A percentile compares a stretch with the other conserved stretches of the same genome.
Conservation (phyloP, 148 eudicot species). For the Rhododendron mucronatum region DNA sequence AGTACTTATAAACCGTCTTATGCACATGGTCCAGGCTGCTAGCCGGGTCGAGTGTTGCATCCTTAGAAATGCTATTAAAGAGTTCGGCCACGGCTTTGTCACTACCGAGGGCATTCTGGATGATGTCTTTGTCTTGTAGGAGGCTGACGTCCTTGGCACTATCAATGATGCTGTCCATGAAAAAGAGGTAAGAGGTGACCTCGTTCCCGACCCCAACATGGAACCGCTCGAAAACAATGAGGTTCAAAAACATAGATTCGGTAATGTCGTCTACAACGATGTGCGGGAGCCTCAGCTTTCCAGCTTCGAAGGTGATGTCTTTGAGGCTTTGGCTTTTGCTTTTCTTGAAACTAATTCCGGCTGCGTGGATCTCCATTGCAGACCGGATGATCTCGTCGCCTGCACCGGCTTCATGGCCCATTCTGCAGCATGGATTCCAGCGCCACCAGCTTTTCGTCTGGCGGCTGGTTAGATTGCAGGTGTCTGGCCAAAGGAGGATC, state of each 20-base stretch:
- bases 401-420: neutral
- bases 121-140: slow-evolving; percentile 23
- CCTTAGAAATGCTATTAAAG: slow-evolving; percentile 31
- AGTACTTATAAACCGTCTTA: slow-evolving; percentile 17
- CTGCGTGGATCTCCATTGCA: slow-evolving; percentile 34
- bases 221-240: slow-evolving; percentile 36
- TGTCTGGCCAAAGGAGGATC: slow-evolving; percentile 18
- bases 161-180: slow-evolving; percentile 41
- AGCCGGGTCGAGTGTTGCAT: slow-evolving; percentile 27
- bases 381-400: slow-evolving; percentile 31
- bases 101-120: slow-evolving; percentile 33
- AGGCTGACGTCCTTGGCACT: slow-evolving; percentile 32
- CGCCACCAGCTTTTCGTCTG: too few relatives aligned
- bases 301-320: slow-evolving; percentile 29
- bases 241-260: slow-evolving; percentile 34
- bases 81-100: slow-evolving; percentile 34
- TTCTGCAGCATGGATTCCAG: too few relatives aligned
- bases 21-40: slow-evolving; percentile 20
- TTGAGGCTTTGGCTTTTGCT: slow-evolving; percentile 24
- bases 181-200: slow-evolving; percentile 31
- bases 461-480: neutral
- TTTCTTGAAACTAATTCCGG: slow-evolving; percentile 30
- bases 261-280: slow-evolving; percentile 33
- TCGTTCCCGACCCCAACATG: slow-evolving; percentile 37
- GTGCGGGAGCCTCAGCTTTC: slow-evolving; percentile 30